A percentile compares a stretch with the other conserved stretches of the same genome.
Evolutionary conservation across 139 green algal genomes (phyloP).

Genomic region (Micractinium conductrix): DNA sequence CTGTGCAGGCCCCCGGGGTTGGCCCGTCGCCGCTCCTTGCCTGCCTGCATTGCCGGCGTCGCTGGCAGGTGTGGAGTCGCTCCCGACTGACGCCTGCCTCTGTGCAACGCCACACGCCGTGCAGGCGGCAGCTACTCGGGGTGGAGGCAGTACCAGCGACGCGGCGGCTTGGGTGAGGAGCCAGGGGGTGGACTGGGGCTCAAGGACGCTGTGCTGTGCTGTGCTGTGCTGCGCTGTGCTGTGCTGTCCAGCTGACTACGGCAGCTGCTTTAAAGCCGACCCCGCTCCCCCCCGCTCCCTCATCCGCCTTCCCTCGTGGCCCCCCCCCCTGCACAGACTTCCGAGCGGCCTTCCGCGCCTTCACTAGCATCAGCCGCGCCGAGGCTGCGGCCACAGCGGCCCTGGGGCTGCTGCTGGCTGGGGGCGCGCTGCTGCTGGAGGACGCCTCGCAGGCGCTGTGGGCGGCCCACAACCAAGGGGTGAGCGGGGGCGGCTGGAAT

Average conservation of each 20-base stretch:
- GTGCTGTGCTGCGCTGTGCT: too few relatives aligned
- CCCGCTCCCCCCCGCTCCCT: neutral
- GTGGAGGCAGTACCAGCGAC: constrained; percentile 11
- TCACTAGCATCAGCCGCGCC: constrained; percentile 1
- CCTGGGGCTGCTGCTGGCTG: constrained; percentile 24
- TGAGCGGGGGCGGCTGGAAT: neutral
- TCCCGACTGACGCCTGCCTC: neutral
- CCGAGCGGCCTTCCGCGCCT: neutral
- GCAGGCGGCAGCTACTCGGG: constrained; percentile 21
- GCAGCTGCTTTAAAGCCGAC: neutral
- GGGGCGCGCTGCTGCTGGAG: constrained; percentile 23
- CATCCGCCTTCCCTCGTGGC: neutral
- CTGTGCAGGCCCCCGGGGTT: too few relatives aligned
- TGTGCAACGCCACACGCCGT: neutral
- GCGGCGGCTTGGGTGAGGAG: constrained; percentile 8
- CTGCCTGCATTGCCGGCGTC: too few relatives aligned
- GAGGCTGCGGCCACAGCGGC: neutral
- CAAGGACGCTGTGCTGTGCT: too few relatives aligned
- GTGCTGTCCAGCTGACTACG: too few relatives aligned
- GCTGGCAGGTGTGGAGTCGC: neutral
- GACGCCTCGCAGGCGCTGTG: constrained; percentile 2
- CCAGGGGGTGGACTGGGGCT: neutral
- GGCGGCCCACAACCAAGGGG: constrained; percentile 26
- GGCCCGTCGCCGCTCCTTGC: too few relatives aligned
- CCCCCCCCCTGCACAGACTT: constrained; percentile 7